phyloP scores from a whole-genome alignment of 1,284 basidiomycete genomes.

The Meira miltonrushii region DNA sequence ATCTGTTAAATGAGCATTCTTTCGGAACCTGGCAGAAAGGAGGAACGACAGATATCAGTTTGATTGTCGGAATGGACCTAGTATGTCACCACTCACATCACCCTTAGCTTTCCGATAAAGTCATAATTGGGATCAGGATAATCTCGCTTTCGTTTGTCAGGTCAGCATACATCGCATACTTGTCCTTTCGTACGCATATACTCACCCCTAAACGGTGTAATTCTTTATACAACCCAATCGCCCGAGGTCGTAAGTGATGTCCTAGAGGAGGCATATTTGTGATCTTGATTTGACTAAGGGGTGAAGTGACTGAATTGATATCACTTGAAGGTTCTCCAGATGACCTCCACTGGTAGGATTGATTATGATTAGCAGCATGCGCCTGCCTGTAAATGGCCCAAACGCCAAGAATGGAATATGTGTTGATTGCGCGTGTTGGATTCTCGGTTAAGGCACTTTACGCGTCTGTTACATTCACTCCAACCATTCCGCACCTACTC shows the following conservation, averaged over 20 bases:
- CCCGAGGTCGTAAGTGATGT: conserved; percentile 42
- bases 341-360: too few species aligned
- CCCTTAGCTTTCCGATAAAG: conserved; percentile 45
- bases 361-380: too few species aligned
- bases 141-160: conserved; percentile 18
- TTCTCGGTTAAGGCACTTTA: too few species aligned
- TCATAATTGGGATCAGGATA: conserved; percentile 50
- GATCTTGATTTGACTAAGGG: neutral
- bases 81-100: conserved; percentile 28
- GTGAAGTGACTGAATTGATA: too few species aligned
- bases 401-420: too few species aligned
- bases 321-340: too few species aligned
- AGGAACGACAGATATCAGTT: neutral
- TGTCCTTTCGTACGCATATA: neutral
- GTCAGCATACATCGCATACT: neutral
- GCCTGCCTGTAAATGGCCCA: too few species aligned
- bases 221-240: conserved; percentile 48
- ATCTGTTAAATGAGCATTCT: conserved; percentile 39
- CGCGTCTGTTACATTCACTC: too few species aligned
- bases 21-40: neutral
- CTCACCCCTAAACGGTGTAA: conserved; percentile 44
- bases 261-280: conserved; percentile 40
- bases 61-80: neutral
- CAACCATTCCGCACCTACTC: too few species aligned
- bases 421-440: too few species aligned